Evolutionary conservation across 2,329 filamentous ascomycete genomes (phyloP), one percentile per base, ranked within the genome.

Genomic region (Geosmithia putterillii): DNA sequence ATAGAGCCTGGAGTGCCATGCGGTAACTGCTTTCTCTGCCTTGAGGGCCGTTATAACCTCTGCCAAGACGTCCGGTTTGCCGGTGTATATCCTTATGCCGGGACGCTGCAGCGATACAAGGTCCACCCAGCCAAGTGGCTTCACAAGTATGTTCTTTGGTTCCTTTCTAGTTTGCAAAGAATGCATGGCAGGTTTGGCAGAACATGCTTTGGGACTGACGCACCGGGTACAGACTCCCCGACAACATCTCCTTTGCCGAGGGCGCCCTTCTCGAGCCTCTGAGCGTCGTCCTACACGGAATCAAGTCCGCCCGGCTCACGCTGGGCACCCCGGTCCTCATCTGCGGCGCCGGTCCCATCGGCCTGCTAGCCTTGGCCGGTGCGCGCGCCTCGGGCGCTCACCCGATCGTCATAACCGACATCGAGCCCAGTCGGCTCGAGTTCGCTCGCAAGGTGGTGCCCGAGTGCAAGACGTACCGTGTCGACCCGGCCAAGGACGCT

Each of bases 1-100:
- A 58, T 83, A 4, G 79, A 83, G 50, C 76, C 77, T 0, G 76
- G 77, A 17, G 72, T 79, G 1, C 74, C 79, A 0, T 83, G 79
- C 52, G 66, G 65, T 12, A 54, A 63, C 23, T 80, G 77, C 51
- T 76, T 73, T 47, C 62, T 75, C 12, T 80, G 77, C 52, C 57
- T 55, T 35, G 67, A 69, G 21, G 76, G 75, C 2, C 68, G 72
- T 4, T 79, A 78, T 50, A 79, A 80, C 47, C 68, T 79, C 3
- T 81, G 76, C 52, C 68, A 75, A 45, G 66, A 74, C 52, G 71
- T 78, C 67, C 66, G 67, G 21, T 79, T 79, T 53, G 75, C 76
- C 53, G 71, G 67, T 23, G 65, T 74, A 7, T 74, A 74, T 41
- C 74, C 76, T 0, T 69, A 77, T 50, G 58, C 67, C 45, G 76